phyloP scores from a whole-genome alignment of 352 stramenopile species.

The Globisporangium paddicum region DNA sequence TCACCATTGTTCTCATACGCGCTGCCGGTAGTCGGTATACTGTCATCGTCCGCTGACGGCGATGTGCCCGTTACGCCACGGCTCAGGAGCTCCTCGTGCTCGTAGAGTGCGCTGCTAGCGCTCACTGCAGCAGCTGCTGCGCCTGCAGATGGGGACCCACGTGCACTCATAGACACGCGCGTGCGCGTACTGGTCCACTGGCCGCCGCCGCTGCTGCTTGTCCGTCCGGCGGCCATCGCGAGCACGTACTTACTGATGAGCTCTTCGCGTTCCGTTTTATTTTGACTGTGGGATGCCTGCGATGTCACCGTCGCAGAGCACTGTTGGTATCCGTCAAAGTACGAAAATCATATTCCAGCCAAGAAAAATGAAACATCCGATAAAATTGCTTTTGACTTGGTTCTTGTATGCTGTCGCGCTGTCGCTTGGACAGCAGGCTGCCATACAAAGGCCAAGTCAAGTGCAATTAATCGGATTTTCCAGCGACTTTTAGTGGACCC shows the following conservation, averaged over 20 bases:
- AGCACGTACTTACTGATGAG: neutral
- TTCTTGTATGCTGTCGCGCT: too few species aligned
- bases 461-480: neutral
- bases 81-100: neutral
- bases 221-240: slow-evolving; percentile 5
- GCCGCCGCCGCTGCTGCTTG: neutral
- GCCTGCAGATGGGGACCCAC: neutral
- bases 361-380: too few species aligned
- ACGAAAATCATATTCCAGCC: too few species aligned
- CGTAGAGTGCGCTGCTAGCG: neutral
- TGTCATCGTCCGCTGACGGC: neutral
- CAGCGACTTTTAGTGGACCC: too few species aligned
- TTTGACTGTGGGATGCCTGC: neutral
- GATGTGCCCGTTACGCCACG: neutral
- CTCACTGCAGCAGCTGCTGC: neutral
- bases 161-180: neutral
- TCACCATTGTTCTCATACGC: neutral
- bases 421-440: too few species aligned
- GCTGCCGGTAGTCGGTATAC: neutral
- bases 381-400: too few species aligned
- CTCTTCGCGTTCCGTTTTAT: slow-evolving; percentile 1
- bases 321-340: neutral
- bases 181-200: slow-evolving; percentile 3
- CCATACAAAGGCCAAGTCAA: neutral
- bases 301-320: neutral